Evolutionary conservation across 805 yeast genomes (phyloP).

Genomic region (Lachancea quebecensis): DNA sequence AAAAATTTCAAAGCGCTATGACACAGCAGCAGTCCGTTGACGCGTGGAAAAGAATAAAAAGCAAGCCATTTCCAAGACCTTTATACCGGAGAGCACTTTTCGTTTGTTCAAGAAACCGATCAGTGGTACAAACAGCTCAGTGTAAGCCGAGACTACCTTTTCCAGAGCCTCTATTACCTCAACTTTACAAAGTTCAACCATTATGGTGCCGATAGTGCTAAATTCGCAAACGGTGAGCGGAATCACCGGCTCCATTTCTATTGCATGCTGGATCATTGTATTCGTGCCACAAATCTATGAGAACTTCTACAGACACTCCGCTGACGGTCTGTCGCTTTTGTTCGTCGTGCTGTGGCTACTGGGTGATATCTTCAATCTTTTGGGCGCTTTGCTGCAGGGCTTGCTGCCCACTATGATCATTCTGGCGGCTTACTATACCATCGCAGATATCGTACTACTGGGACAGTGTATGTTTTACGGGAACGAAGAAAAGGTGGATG

Average conservation of each 20-base stretch:
- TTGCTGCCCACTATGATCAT: conserved; percentile 92
- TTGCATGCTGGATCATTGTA: conserved; percentile 97
- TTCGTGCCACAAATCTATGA: conserved; percentile 96
- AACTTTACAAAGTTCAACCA: conserved; percentile 3
- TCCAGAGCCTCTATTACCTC: neutral
- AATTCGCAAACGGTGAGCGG: conserved; percentile 72
- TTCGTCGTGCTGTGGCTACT: conserved; percentile 87
- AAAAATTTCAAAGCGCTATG: neutral
- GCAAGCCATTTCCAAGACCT: neutral
- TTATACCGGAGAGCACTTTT: too few species aligned
- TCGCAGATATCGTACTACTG: conserved; percentile 79
- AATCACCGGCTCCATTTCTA: conserved; percentile 69
- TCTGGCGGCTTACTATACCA: conserved; percentile 84
- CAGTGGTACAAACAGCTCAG: too few species aligned
- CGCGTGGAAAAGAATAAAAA: neutral
- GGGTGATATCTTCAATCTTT: conserved; percentile 89
- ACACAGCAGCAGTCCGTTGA: conserved; percentile 2
- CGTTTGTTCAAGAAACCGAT: too few species aligned
- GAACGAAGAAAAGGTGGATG: conserved; percentile 48
- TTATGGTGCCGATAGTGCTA: conserved; percentile 44
- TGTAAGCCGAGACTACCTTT: neutral
- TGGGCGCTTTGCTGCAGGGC: conserved; percentile 86
- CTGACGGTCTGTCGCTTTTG: conserved; percentile 83
- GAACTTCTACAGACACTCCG: conserved; percentile 73
- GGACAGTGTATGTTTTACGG: conserved; percentile 82